These are phyloP conservation scores for Marasmius sp. DNA, from an alignment of 1,284 basidiomycete species.

Conservation along the genomic window DNA sequence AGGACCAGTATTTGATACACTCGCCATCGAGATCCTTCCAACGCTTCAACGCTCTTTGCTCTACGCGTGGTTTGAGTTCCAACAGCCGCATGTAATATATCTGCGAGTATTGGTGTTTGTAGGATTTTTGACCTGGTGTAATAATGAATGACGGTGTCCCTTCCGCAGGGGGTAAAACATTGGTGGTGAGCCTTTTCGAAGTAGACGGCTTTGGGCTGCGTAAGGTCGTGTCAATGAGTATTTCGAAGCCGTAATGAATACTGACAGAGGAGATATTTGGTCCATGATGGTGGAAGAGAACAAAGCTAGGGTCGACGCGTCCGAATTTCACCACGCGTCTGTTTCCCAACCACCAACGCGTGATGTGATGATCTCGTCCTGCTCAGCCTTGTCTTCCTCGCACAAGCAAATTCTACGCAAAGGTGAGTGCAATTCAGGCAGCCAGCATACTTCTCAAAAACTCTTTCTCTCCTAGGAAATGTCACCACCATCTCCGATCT, in stretches of 20 bases:
- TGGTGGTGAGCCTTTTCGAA: slow-evolving; percentile 9
- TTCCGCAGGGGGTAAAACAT: slow-evolving; percentile 36
- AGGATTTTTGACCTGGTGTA: slow-evolving; percentile 56
- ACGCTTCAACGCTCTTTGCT: slow-evolving; percentile 57
- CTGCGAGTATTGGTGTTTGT: slow-evolving; percentile 90
- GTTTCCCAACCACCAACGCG: background rate
- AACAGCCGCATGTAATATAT: slow-evolving; percentile 85
- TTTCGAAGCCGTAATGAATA: background rate
- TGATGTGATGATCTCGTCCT: background rate
- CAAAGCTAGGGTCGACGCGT: background rate
- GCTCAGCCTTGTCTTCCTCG: background rate
- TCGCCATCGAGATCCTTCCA: slow-evolving; percentile 71
- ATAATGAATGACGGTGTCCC: slow-evolving; percentile 60
- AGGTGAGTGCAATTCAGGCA: slow-evolving; percentile 20
- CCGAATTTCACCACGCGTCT: background rate
- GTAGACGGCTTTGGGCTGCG: slow-evolving; percentile 2
- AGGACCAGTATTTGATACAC: slow-evolving; percentile 17
- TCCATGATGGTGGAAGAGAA: background rate
- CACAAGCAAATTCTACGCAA: slow-evolving; percentile 23
- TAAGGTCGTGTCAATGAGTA: background rate
- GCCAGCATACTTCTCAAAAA: background rate
- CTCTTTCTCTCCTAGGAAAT: slow-evolving; percentile 33
- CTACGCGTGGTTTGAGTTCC: slow-evolving; percentile 61
- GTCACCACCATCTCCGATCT: slow-evolving; percentile 48
- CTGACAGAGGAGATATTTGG: background rate